These are phyloP conservation scores for Hordeum marinum DNA, from an alignment of 176 grass and related monocot genomes.

Conservation along the genomic window DNA sequence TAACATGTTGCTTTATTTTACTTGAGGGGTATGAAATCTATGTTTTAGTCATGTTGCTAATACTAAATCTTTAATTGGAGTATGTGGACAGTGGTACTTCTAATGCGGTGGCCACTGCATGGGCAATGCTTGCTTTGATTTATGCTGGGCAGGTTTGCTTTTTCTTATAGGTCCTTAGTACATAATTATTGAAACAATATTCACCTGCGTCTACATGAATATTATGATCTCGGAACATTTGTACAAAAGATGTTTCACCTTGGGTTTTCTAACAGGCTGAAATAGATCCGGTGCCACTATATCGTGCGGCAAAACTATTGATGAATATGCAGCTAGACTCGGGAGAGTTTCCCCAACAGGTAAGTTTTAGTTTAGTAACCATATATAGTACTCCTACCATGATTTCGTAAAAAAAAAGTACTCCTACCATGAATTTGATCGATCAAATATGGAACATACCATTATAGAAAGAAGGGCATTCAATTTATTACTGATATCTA, in stretches of 20 bases:
- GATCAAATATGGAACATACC: neutral
- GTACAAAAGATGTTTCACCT: neutral
- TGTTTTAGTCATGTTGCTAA: too few species aligned
- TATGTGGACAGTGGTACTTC: constrained; percentile 34
- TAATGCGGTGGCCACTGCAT: constrained; percentile 49
- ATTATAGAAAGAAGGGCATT: neutral
- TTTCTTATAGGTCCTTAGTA: too few species aligned
- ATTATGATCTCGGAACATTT: neutral
- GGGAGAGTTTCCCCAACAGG: constrained; percentile 29
- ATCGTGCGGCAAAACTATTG: constrained; percentile 6
- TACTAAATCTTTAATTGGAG: constrained; percentile 17
- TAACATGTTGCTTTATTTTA: too few species aligned
- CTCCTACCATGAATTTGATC: neutral
- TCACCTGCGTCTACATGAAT: neutral
- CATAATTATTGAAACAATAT: neutral
- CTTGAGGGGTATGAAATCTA: too few species aligned
- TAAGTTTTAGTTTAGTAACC: neutral
- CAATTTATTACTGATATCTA: neutral
- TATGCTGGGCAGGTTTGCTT: constrained; percentile 38
- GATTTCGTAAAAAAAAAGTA: too few species aligned
- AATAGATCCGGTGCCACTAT: constrained; percentile 22
- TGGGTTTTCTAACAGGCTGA: neutral
- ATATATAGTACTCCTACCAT: neutral
- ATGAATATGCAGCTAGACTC: constrained; percentile 11
- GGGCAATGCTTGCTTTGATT: constrained; percentile 56